Base-by-base conservation (phyloP, 1,139 yeast species). In the Yamadazyma dushanensis region DNA sequence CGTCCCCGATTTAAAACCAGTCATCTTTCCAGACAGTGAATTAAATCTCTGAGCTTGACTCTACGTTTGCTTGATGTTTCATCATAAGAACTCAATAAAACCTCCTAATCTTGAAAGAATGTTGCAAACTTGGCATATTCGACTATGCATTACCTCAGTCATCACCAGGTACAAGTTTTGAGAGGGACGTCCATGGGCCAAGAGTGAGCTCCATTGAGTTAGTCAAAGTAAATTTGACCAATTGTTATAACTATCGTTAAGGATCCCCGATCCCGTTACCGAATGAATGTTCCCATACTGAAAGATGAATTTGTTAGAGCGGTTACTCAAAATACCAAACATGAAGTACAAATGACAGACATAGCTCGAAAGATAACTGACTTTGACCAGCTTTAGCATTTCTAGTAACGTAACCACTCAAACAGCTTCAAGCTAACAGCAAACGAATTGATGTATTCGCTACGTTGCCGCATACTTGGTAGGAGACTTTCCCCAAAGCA, bases 401-500 rank as follows among this genome's bases (percentile, higher is more conserved):
- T 21, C 32, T 29, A 21, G 6, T 10, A 29, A 20, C 26, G 30
- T 27, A 8, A 10, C 22, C 13, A 4, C 4, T 11, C 16, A 6
- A 22, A 10, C 19, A 15, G 16, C 4, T 10, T 15, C n/a, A 25
- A 25, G 5, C 5, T 15, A 8, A 16, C 10, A 17, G 30, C 41
- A 40, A 66, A 56, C 60, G 66, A 54, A 54, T 53, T 47, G 54
- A 56, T 56, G 59, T 26, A 60, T 54, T 58, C 72, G 67, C 58
- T 61, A 63, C 80, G 82, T 76, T 77, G 75, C 82, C 82, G 78
- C 80, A 60, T 68, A 52, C 57, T 50, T 61, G 89, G 87, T 89
- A 83, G 94, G 92, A 83, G 94, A 84, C 94, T 84, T 84, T 84
- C 92, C 94, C 94, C 92, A 78, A 83, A 83, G 89, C 88, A 59